These are phyloP conservation scores for Petrea volubilis DNA, from an alignment of 257 asterid species.

Conservation along the genomic window DNA sequence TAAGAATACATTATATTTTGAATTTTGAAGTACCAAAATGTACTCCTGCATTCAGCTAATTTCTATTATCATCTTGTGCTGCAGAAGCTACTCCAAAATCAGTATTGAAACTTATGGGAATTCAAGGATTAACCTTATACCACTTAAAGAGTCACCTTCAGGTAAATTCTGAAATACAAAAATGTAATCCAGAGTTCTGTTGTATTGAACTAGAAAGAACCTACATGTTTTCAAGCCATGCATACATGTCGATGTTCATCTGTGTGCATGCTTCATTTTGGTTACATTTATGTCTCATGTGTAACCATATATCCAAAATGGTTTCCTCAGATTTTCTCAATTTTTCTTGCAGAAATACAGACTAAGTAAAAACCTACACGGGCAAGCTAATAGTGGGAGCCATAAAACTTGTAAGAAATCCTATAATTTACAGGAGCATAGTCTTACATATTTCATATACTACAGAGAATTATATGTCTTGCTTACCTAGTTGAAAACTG, in stretches of 20 bases:
- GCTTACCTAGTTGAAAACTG: constrained; percentile 26
- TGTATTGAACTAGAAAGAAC: background rate
- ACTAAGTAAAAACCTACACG: constrained; percentile 79
- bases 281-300: constrained; percentile 8
- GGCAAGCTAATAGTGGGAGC: constrained; percentile 70
- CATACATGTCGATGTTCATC: background rate
- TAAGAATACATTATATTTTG: constrained; percentile 40
- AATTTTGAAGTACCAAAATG: constrained; percentile 21
- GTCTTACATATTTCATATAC: background rate
- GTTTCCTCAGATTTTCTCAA: constrained; percentile 16
- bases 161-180: constrained; percentile 40
- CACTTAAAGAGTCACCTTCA: constrained; percentile 97
- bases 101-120: constrained; percentile 93
- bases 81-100: constrained; percentile 99
- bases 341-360: constrained; percentile 75
- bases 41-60: constrained; percentile 28
- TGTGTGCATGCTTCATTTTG: background rate
- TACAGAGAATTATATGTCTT: background rate
- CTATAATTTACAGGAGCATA: constrained; percentile 14
- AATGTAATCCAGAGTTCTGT: constrained; percentile 8
- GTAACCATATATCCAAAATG: background rate
- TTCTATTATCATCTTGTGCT: constrained; percentile 26
- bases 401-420: constrained; percentile 64
- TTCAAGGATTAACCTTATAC: constrained; percentile 87
- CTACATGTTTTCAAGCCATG: background rate